These are phyloP conservation scores for Volvox africanus DNA, from an alignment of 139 green algal species.

Conservation along the genomic window DNA sequence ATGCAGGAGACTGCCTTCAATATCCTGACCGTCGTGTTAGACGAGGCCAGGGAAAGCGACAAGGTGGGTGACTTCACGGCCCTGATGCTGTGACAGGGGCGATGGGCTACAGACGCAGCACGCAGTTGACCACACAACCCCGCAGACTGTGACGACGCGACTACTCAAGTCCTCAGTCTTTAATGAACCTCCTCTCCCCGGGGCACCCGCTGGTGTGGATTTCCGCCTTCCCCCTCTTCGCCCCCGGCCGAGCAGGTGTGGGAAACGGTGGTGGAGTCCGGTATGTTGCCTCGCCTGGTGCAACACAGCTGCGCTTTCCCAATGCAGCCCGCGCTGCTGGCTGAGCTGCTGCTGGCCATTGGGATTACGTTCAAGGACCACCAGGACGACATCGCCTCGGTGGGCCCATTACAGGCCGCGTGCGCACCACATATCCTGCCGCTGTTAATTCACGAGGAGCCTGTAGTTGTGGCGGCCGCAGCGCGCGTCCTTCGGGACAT, in stretches of 20 bases:
- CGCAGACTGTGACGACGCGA: too few species aligned
- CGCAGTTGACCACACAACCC: too few species aligned
- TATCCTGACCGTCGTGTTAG: slow-evolving; percentile 8
- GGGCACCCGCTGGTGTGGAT: too few species aligned
- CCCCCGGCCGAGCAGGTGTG: slow-evolving; percentile 10
- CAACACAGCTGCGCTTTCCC: slow-evolving; percentile 28
- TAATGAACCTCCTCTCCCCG: too few species aligned
- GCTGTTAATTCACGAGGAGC: slow-evolving; percentile 22
- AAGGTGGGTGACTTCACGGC: background rate
- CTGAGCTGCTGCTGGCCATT: background rate
- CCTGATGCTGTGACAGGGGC: too few species aligned
- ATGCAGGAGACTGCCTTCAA: slow-evolving; percentile 17
- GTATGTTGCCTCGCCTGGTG: slow-evolving; percentile 37
- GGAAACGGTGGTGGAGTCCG: slow-evolving; percentile 34
- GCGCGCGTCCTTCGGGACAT: background rate
- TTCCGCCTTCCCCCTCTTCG: background rate
- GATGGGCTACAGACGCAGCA: too few species aligned
- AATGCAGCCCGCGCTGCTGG: slow-evolving; percentile 1
- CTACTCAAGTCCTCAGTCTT: too few species aligned
- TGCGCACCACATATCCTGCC: slow-evolving; percentile 24
- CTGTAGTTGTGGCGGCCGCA: background rate
- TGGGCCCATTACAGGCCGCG: slow-evolving; percentile 38
- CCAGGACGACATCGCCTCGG: background rate
- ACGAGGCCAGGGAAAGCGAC: background rate
- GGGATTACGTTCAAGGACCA: background rate